These are phyloP conservation scores for Macrocybe sp. DNA, from an alignment of 1,284 basidiomycete genomes.

Conservation along the genomic window DNA sequence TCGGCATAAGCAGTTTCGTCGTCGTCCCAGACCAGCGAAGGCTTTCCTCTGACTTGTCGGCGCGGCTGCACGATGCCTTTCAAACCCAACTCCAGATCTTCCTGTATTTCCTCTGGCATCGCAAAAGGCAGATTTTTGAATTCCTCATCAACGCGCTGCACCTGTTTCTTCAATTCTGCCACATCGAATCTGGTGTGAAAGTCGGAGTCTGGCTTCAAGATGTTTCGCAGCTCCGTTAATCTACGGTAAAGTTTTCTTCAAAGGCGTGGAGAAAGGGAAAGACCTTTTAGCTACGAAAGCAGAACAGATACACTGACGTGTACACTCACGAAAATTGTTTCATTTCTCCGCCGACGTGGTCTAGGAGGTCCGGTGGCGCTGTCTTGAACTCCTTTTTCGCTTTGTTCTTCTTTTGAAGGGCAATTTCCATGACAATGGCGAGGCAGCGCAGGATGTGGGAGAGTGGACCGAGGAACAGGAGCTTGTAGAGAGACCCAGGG, in stretches of 20 bases:
- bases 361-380: too few species aligned
- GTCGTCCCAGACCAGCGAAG: slow-evolving; percentile 19
- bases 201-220: slow-evolving; percentile 21
- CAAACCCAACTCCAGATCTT: slow-evolving; percentile 25
- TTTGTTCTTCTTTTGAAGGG: slow-evolving; percentile 23
- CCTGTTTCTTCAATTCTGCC: slow-evolving; percentile 15
- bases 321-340: slow-evolving; percentile 4
- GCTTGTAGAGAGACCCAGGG: slow-evolving; percentile 29
- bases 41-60: slow-evolving; percentile 15
- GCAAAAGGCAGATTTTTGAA: slow-evolving; percentile 16
- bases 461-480: slow-evolving; percentile 44
- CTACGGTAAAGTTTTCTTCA: slow-evolving; percentile 19
- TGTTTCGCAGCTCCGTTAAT: slow-evolving; percentile 17
- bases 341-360: too few species aligned
- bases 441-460: slow-evolving; percentile 44
- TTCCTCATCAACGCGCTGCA: slow-evolving; percentile 21
- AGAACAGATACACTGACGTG: background rate
- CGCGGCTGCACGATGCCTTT: slow-evolving; percentile 22
- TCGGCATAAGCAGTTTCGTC: slow-evolving; percentile 1
- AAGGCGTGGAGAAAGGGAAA: background rate
- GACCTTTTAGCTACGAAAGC: background rate
- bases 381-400: slow-evolving; percentile 27
- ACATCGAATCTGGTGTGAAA: slow-evolving; percentile 19
- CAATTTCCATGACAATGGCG: slow-evolving; percentile 26
- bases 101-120: slow-evolving; percentile 16